Conservation (phyloP, 495 filamentous ascomycete genomes). For the Penicillium turbatum region DNA sequence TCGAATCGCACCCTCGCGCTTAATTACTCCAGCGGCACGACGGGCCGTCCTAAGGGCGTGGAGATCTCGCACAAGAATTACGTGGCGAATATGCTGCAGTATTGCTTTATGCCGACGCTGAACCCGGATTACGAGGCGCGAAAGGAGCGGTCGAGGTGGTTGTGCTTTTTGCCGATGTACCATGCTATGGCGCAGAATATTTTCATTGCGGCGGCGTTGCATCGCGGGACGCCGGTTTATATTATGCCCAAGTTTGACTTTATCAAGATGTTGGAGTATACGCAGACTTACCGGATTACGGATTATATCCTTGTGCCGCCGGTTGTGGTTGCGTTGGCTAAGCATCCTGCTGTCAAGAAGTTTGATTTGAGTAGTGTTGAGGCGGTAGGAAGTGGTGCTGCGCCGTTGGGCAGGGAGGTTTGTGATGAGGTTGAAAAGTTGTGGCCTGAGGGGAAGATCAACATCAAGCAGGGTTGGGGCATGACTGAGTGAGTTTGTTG, state of each 20-base stretch:
- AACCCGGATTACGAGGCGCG: conserved; percentile 43
- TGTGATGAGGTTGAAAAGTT: conserved; percentile 53
- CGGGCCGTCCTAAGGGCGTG: conserved; percentile 80
- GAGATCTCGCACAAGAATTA: conserved; percentile 72
- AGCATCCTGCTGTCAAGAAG: conserved; percentile 57
- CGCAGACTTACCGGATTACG: conserved; percentile 66
- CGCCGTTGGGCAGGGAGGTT: conserved; percentile 62
- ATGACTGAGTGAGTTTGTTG: conserved; percentile 65
- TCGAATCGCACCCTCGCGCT: conserved; percentile 49
- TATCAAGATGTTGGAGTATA: conserved; percentile 59
- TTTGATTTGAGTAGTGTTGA: conserved; percentile 68
- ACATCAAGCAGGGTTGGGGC: conserved; percentile 77
- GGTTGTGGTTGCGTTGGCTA: conserved; percentile 67
- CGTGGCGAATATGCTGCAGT: conserved; percentile 62
- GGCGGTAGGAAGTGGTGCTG: conserved; percentile 55
- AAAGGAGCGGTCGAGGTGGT: conserved; percentile 24
- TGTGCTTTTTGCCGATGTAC: conserved; percentile 72
- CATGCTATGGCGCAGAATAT: conserved; percentile 58
- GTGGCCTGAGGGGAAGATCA: conserved; percentile 52
- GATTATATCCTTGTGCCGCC: conserved; percentile 60
- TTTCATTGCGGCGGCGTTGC: conserved; percentile 41
- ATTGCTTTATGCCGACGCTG: conserved; percentile 42
- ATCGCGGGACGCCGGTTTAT: conserved; percentile 51
- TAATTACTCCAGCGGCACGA: conserved; percentile 76
- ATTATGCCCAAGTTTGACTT: conserved; percentile 75